Evolutionary conservation across 345 rosid genomes (phyloP), one percentile per base, ranked within the genome.

Genomic region (Salix suchowensis): DNA sequence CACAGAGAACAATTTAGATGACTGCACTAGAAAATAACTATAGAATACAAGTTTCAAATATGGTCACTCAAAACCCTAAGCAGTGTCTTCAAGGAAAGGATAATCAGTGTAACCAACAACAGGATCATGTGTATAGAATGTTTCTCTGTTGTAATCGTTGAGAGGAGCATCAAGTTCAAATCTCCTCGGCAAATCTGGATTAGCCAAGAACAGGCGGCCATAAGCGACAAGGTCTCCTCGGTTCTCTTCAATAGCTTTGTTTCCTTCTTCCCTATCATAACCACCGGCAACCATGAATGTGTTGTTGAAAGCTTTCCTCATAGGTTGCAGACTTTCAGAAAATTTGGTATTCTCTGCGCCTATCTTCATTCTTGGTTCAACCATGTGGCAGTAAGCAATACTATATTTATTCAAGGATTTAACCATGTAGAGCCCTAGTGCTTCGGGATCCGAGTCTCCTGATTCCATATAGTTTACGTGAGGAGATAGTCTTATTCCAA

Each of bases 161-260:
- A 91, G 84, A 42, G 84, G 81, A 34, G 92, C 88, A 79, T 83
- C 69, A 12, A 89, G 61, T 76, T 85, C 81, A 34, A 90, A 92
- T 81, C 93, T 86, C 80, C 75, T 86, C 0, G 97, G 91, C 71
- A 92, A 66, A 81, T 89, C 95, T 0, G 95, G 97, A 78, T 92
- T 91, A 1, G 95, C 90, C 65, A 90, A 65, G 72, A 90, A 91
- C 55, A 65, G 71, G 9, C 89, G 83, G 37, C 94, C 92, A 30
- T 79, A 90, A 23, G 83, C 91, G 36, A 90, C 86, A 1, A 91
- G 88, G 74, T 91, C 94, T 0, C 85, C 84, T 2, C 77, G 75
- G 48, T 82, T 72, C 69, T 88, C 82, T 1, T 82, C 86, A 68
- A 89, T 80, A 0, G 87, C 86, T 7, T 30, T 70, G 73, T 82